Percentiles rank a stretch among this genome's conserved stretches.
These are phyloP conservation scores for Ascocoryne sarcoides DNA, from an alignment of 2,329 filamentous ascomycete species.

Conservation along the genomic window DNA sequence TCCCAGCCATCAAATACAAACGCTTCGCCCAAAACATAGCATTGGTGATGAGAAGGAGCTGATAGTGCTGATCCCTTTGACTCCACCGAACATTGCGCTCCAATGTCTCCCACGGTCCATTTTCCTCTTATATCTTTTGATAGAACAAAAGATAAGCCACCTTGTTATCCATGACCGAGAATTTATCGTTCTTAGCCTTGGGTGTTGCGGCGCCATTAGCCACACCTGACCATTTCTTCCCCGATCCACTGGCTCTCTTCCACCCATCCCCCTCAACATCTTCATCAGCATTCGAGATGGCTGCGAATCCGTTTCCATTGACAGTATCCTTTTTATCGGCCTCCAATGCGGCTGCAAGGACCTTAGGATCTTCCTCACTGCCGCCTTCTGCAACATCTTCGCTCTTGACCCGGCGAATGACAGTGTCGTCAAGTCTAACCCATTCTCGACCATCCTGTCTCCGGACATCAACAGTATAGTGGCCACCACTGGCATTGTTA, in stretches of 20 bases:
- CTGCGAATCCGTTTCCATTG: conserved; percentile 65
- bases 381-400: conserved; percentile 86
- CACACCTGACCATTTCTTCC: conserved; percentile 65
- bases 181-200: conserved; percentile 51
- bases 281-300: conserved; percentile 53
- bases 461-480: conserved; percentile 96
- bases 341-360: conserved; percentile 57
- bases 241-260: conserved; percentile 72
- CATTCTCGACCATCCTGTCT: conserved; percentile 92
- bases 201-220: conserved; percentile 55
- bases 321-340: conserved; percentile 50
- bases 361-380: conserved; percentile 67
- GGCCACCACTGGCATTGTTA: conserved; percentile 89
- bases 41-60: not conserved
- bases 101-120: not conserved
- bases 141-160: conserved; percentile 97
- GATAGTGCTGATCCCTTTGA: no score
- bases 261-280: conserved; percentile 66
- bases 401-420: conserved; percentile 73
- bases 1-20: not conserved
- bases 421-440: conserved; percentile 91
- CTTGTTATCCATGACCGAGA: conserved; percentile 77
- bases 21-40: not conserved
- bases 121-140: conserved; percentile 39
- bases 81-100: not conserved